Evolutionary conservation across 2,329 filamentous ascomycete genomes (phyloP), one percentile per base, ranked within the genome.

Genomic region (Colletotrichum musae): DNA sequence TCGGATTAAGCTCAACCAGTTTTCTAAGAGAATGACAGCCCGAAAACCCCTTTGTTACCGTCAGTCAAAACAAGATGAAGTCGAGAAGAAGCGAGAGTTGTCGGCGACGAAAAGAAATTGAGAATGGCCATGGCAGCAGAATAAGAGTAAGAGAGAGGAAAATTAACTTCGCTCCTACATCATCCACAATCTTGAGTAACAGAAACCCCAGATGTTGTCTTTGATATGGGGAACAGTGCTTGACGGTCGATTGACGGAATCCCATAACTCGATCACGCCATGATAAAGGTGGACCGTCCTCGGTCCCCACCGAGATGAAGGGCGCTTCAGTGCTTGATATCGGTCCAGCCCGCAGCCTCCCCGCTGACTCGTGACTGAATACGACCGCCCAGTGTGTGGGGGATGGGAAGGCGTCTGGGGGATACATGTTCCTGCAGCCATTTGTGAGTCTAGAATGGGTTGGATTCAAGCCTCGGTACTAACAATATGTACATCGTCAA

Each of bases 191-290:
- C 59, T 54, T 62, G 59, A 15, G 59, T 62, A 62, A 62, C 39
- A 16, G 50, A 62, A 62, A 54, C 24, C 41, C 9, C 13, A 39
- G 48, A 12, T 18, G 43, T 32, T 13, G 62, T 60, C 39, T 18
- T 60, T 24, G 66, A 56, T 61, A 69, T 66, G 56, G 62, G 60
- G 50, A 66, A 26, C 32, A 7, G 43, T n/a, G 41, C 26, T 51
- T 56, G 16, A 51, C 28, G 5, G 16, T 13, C 52, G 43, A 66
- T 60, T 69, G 66, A 69, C 66, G 66, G 54, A 65, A 69, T 69
- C 62, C 28, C 18, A 24, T 43, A 60, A 28, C 28, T 18, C 43
- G 47, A 69, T 69, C 56, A 69, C 66, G 66, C 66, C 60, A 69
- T 66, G 56, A 41, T 36, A 26, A 51, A 39, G 4, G 64, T 63